Conservation (phyloP, 371 early-diverging fungal genomes). For the Rhizopus microsporus region DNA sequence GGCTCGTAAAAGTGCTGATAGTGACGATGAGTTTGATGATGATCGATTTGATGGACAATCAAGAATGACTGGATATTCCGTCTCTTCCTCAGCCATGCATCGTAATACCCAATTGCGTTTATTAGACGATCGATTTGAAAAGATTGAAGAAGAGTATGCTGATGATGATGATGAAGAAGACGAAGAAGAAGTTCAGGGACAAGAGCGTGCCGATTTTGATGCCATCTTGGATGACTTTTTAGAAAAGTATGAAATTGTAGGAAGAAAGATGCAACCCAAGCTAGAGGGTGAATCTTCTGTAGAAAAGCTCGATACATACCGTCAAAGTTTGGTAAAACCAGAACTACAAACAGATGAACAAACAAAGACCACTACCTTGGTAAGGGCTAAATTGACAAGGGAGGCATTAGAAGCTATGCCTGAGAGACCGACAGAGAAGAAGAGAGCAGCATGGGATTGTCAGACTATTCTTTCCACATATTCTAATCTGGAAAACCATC, state of each 20-base stretch:
- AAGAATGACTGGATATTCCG: constrained; percentile 67
- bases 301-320: constrained; percentile 70
- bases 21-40: constrained; percentile 44
- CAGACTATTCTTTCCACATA: constrained; percentile 81
- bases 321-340: constrained; percentile 51
- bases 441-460: constrained; percentile 77
- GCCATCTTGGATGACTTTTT: constrained; percentile 88
- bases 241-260: constrained; percentile 81
- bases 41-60: constrained; percentile 42
- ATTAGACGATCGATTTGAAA: constrained; percentile 93
- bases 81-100: constrained; percentile 92
- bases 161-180: constrained; percentile 72
- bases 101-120: constrained; percentile 86
- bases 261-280: constrained; percentile 65
- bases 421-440: constrained; percentile 48
- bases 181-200: constrained; percentile 35
- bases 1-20: constrained; percentile 29
- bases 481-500: constrained; percentile 84
- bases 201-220: constrained; percentile 66
- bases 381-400: constrained; percentile 6
- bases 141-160: constrained; percentile 76
- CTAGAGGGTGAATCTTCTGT: constrained; percentile 65
- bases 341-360: constrained; percentile 24
- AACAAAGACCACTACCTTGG: constrained; percentile 32
- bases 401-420: constrained; percentile 28